Evolutionary conservation across 1,284 basidiomycete genomes (phyloP).

Genomic region (Pascua sp.): DNA sequence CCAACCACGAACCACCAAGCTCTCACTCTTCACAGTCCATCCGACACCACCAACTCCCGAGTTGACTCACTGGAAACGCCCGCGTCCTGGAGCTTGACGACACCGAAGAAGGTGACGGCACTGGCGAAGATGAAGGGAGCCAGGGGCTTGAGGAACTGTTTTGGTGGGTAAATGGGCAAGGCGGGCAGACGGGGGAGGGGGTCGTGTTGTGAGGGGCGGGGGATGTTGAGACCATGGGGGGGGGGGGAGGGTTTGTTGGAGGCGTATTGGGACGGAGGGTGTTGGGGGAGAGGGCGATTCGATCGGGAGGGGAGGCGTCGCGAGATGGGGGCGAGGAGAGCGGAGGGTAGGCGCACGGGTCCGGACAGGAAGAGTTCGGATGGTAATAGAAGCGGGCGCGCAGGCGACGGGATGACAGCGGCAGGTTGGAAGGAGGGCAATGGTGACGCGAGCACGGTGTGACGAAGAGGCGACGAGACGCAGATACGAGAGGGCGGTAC

Average conservation of each 20-base stretch:
- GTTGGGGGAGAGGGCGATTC: too few species aligned
- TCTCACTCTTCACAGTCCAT: neutral
- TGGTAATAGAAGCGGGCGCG: too few species aligned
- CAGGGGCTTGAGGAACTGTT: constrained; percentile 41
- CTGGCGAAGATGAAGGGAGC: constrained; percentile 43
- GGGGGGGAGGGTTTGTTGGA: neutral
- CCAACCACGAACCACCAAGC: neutral
- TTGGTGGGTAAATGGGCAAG: too few species aligned
- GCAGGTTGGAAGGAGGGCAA: too few species aligned
- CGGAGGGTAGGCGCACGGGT: too few species aligned
- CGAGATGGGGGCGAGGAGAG: too few species aligned
- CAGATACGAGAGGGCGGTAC: neutral
- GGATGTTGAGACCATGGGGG: too few species aligned
- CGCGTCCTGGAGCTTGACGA: constrained; percentile 37
- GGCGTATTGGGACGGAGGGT: neutral
- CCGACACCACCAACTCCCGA: neutral
- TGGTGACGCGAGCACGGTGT: too few species aligned
- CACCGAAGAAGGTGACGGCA: constrained; percentile 37
- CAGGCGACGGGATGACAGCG: too few species aligned
- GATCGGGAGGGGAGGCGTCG: too few species aligned
- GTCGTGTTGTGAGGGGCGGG: neutral
- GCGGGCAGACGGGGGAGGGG: too few species aligned
- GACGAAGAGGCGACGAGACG: neutral
- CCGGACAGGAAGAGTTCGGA: too few species aligned
- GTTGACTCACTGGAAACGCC: constrained; percentile 36